phyloP scores from a whole-genome alignment of 768 basidiomycete genomes.

The Macrolepiota albuminosa region DNA sequence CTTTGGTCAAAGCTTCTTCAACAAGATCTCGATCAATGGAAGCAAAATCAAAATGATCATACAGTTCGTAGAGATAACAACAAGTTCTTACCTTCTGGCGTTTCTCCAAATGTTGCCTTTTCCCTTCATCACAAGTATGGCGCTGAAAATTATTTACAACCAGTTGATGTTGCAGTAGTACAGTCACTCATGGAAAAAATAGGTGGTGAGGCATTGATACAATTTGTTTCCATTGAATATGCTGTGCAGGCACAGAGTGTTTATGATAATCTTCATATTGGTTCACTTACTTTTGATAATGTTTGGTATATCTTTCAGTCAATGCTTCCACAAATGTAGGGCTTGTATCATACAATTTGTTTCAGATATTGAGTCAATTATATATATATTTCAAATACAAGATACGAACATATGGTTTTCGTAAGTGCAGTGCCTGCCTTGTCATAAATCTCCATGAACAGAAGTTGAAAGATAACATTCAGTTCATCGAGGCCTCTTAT shows the following conservation, averaged over 20 bases:
- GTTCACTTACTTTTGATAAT: background rate
- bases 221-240: slow-evolving; percentile 27
- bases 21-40: slow-evolving; percentile 1
- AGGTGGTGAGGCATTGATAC: slow-evolving; percentile 25
- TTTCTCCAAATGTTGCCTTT: slow-evolving; percentile 28
- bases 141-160: slow-evolving; percentile 20
- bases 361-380: no score
- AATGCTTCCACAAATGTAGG: background rate
- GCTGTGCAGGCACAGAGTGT: background rate
- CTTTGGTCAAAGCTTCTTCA: slow-evolving; percentile 25
- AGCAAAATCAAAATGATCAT: background rate
- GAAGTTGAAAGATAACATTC: slow-evolving; percentile 8
- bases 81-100: slow-evolving; percentile 31
- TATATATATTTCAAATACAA: background rate
- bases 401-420: background rate
- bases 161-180: slow-evolving; percentile 15
- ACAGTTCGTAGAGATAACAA: slow-evolving; percentile 21
- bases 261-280: background rate
- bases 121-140: background rate
- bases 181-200: slow-evolving; percentile 23
- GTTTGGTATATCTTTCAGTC: slow-evolving; percentile 1
- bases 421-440: no score
- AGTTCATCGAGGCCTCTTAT: slow-evolving; percentile 39
- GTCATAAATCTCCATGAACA: no score
- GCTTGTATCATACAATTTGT: background rate